These are phyloP conservation scores for Trichoderma lentiforme DNA, from an alignment of 2,329 filamentous ascomycete genomes.

Conservation along the genomic window DNA sequence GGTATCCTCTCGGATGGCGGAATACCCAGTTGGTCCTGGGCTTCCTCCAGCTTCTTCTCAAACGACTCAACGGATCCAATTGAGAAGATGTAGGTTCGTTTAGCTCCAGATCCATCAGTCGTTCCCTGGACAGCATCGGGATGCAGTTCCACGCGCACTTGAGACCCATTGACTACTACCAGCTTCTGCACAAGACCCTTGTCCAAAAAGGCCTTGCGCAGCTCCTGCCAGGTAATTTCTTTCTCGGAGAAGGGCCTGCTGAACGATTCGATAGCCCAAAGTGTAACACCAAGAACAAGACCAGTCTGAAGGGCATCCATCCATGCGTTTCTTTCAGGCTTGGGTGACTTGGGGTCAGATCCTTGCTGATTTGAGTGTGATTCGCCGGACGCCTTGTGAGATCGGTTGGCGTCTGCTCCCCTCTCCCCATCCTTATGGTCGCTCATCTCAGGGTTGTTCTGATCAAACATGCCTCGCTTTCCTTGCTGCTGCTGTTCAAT, in stretches of 20 bases:
- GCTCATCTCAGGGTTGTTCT: conserved; percentile 25
- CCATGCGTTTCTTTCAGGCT: conserved; percentile 35
- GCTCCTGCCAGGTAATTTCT: conserved; percentile 98
- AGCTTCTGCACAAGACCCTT: conserved; percentile 95
- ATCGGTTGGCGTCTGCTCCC: conserved; percentile 21
- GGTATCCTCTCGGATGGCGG: conserved; percentile 87
- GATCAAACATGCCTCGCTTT: conserved; percentile 23
- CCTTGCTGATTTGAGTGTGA: conserved; percentile 27
- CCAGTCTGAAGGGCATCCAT: conserved; percentile 35
- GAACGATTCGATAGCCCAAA: conserved; percentile 42
- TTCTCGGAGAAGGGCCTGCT: conserved; percentile 44
- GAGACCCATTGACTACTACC: conserved; percentile 67
- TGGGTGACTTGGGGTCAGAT: conserved; percentile 29
- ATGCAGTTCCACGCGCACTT: conserved; percentile 77
- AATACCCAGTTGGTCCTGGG: conserved; percentile 83
- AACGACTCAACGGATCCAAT: conserved; percentile 95
- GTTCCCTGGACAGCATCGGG: conserved; percentile 61
- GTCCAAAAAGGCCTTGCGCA: conserved; percentile 88
- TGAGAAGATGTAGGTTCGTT: conserved; percentile 73
- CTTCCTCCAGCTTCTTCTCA: conserved; percentile 81
- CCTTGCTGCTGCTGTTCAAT: conserved; percentile 21
- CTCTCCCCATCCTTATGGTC: conserved; percentile 23
- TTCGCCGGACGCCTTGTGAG: conserved; percentile 22
- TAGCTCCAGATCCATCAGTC: conserved; percentile 28
- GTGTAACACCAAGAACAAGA: conserved; percentile 52